phyloP scores from a whole-genome alignment of 805 yeast species.

The Pichia cabralensis region DNA sequence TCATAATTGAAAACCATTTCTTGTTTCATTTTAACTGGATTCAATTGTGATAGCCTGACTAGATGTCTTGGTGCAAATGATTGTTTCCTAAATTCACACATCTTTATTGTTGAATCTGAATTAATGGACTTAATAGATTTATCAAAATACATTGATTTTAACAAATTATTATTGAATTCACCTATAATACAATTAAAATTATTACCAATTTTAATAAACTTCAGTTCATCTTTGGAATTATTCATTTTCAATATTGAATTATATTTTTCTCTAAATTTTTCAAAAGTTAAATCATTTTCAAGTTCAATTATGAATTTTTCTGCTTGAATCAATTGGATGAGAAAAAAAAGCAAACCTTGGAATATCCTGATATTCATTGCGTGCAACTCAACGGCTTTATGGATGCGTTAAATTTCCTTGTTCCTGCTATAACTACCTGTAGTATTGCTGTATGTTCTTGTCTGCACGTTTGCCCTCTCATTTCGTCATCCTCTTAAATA shows the following conservation, averaged over 20 bases:
- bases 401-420: too few relatives aligned
- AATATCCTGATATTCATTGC: too few relatives aligned
- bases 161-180: conserved; percentile 23
- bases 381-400: too few relatives aligned
- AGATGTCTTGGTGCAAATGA: conserved; percentile 32
- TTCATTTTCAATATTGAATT: neutral
- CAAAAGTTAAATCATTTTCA: too few relatives aligned
- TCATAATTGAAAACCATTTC: conserved; percentile 32
- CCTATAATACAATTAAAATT: conserved; percentile 30
- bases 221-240: too few relatives aligned
- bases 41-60: conserved; percentile 30
- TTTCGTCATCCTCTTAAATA: too few relatives aligned
- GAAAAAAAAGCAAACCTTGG: too few relatives aligned
- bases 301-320: too few relatives aligned
- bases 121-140: conserved; percentile 22
- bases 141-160: conserved; percentile 27
- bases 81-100: neutral
- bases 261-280: neutral
- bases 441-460: too few relatives aligned
- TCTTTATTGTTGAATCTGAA: conserved; percentile 28
- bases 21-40: conserved; percentile 18
- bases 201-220: conserved; percentile 22
- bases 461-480: too few relatives aligned
- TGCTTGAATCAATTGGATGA: too few relatives aligned
- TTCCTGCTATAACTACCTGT: too few relatives aligned